These are phyloP conservation scores for Rosa persica DNA, from an alignment of 306 rosid genomes.

Conservation along the genomic window DNA sequence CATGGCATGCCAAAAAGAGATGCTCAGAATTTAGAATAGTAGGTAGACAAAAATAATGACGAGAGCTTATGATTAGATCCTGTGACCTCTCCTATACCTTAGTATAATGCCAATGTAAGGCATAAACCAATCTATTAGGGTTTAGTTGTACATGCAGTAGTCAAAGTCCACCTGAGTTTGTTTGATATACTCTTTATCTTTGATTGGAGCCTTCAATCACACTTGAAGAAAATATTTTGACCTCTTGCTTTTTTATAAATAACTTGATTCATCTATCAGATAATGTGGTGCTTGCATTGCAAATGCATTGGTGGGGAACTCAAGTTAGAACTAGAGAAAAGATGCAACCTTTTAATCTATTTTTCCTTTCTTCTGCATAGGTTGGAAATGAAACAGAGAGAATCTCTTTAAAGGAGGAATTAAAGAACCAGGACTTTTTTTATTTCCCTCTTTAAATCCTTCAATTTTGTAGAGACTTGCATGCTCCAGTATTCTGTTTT, in stretches of 20 bases:
- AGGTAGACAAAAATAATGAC: background rate
- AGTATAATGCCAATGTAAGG: background rate
- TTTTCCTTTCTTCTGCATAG: background rate
- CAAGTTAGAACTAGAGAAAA: background rate
- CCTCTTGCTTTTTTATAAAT: background rate
- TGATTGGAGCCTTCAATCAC: background rate
- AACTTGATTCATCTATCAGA: background rate
- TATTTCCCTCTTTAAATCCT: background rate
- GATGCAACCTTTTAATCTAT: background rate
- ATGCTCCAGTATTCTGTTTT: background rate
- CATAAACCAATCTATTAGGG: no score
- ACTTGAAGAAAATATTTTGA: background rate
- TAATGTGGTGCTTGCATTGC: background rate
- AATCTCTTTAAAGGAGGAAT: background rate
- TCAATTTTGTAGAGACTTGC: no score
- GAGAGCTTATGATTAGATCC: background rate
- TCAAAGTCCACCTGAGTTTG: background rate
- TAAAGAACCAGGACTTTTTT: no score
- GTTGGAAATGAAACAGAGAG: background rate
- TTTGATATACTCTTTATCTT: background rate
- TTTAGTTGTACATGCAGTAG: background rate
- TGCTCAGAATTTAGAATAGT: no score
- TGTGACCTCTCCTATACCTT: background rate
- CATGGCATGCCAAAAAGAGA: background rate
- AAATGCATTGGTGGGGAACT: background rate